Evolutionary conservation across 768 basidiomycete species (phyloP), one percentile per base, ranked within the genome.

Genomic region (Leucosporidium scottii): DNA sequence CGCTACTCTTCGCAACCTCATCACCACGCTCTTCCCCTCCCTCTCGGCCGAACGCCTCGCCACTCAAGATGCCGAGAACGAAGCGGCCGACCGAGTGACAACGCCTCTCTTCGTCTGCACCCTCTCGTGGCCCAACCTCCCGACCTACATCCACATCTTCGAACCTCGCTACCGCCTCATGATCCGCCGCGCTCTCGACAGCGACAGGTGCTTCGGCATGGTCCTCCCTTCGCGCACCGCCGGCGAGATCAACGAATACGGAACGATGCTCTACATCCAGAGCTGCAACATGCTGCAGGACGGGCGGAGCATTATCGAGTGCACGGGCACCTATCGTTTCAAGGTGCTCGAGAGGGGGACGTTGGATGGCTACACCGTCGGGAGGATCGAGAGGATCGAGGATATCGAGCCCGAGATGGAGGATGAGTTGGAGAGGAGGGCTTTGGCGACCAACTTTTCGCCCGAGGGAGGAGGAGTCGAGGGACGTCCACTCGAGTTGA

Each of bases 101-200:
- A 93, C 90, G 23, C 92, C 94, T 64, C 88, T 98, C 68, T 93
- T 97, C 74, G 85, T 93, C 71, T 89, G 87, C 76, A 88, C 89
- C 53, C 85, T 96, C 59, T 85, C 87, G 56, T 98, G 96, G 80
- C 94, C 94, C 2, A 88, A 87, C 64, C 86, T 92, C 80, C 92
- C 91, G 50, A 93, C 88, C 57, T 82, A 88, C 63, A 81, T 98
- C 21, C 93, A 96, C 78, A 87, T 98, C 75, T 97, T 91, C 76
- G 94, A 98, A 77, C 94, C 94, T 0, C 83, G 90, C 81, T 85
- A 97, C 77, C 87, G 94, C 10, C 83, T 98, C 60, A 97, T 98
- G 94, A 87, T 98, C 62, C 88, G 94, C 28, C 86, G 94, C n/a
- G 92, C 89, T 77, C 86, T 97, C 65, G 87, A 91, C 74, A 85